Conservation (phyloP, 179 eudicot species). For the Beta macrorhiza region DNA sequence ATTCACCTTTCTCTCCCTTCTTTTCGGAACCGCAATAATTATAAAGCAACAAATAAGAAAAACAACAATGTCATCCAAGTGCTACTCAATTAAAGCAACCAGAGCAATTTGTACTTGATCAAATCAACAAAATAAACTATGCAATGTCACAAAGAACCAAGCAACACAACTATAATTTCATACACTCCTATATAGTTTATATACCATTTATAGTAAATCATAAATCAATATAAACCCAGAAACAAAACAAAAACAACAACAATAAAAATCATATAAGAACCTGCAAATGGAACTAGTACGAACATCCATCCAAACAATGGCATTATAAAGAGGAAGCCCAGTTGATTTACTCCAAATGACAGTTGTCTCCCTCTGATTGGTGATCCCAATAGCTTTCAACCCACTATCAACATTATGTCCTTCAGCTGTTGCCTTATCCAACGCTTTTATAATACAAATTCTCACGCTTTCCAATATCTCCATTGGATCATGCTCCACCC, state of each 20-base stretch:
- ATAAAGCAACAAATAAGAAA: not conserved
- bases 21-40: not conserved
- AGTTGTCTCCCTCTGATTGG: conserved; percentile 96
- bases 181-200: not conserved
- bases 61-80: not conserved
- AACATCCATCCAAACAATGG: conserved; percentile 99
- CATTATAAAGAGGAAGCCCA: conserved; percentile 77
- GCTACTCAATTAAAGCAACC: not conserved
- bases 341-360: conserved; percentile 92
- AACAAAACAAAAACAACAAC: conserved; percentile 1
- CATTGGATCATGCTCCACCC: conserved; percentile 99
- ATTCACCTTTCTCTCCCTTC: not conserved
- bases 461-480: conserved; percentile 90
- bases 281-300: conserved; percentile 96
- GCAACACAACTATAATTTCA: conserved; percentile 8
- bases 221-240: not conserved
- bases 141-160: not conserved
- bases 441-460: conserved; percentile 71
- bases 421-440: conserved; percentile 89
- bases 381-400: conserved; percentile 86
- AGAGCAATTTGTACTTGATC: not conserved
- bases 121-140: not conserved
- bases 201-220: not conserved
- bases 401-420: conserved; percentile 82
- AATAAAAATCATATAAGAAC: conserved; percentile 28